Conservation (phyloP, 208 protist genomes). For the Leishmania mexicana region DNA sequence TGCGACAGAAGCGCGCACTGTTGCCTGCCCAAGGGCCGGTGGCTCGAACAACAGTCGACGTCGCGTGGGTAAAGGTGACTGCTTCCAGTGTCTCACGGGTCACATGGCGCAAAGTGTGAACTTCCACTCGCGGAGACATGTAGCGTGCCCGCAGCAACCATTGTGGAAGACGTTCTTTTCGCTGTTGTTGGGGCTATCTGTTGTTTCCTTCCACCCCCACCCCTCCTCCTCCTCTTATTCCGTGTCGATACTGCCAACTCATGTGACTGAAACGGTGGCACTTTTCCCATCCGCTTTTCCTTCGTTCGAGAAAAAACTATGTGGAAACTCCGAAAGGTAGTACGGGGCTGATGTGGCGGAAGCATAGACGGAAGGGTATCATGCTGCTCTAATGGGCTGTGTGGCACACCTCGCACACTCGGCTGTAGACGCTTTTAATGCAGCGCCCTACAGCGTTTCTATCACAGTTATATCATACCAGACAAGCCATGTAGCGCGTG, state of each 20-base stretch:
- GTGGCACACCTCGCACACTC: background rate
- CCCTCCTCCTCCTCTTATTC: background rate
- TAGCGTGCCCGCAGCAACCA: background rate
- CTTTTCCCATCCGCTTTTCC: background rate
- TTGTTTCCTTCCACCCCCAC: background rate
- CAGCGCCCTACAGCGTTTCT: background rate
- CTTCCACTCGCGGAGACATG: background rate
- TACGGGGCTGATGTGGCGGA: background rate
- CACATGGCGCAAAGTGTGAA: background rate
- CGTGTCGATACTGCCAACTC: background rate
- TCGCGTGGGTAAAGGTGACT: slow-evolving; percentile 3
- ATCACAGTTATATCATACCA: background rate
- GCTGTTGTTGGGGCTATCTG: background rate
- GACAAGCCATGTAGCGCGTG: background rate
- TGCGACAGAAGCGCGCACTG: slow-evolving; percentile 4
- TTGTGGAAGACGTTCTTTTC: background rate
- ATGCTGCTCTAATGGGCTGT: background rate
- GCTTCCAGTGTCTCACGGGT: slow-evolving; percentile 1
- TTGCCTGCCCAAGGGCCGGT: background rate
- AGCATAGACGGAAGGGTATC: background rate
- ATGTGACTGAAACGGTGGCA: background rate
- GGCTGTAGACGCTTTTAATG: background rate
- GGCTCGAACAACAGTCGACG: slow-evolving; percentile 17
- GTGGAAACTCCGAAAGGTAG: background rate
- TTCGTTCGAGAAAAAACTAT: background rate